These are phyloP conservation scores for Cyclotella choctawhatcheeana DNA, from an alignment of 108 stramenopile genomes.

Conservation along the genomic window DNA sequence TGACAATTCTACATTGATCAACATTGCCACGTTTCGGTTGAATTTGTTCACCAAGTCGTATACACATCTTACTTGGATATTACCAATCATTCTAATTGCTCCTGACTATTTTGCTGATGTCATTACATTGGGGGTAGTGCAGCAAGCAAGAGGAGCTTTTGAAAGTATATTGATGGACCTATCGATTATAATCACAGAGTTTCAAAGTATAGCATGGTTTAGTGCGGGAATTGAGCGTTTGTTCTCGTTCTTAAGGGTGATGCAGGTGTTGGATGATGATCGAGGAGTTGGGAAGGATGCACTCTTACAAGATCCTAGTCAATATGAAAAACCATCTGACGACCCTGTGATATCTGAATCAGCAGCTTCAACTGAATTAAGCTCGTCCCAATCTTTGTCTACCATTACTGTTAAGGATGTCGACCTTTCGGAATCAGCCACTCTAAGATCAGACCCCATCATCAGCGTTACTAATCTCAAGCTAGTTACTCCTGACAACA, in stretches of 20 bases:
- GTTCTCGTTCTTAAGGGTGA: conserved; percentile 60
- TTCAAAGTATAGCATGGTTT: conserved; percentile 60
- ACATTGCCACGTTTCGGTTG: conserved; percentile 62
- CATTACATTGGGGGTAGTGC: conserved; percentile 63
- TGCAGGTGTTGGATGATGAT: conserved; percentile 31
- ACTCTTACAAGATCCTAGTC: conserved; percentile 15
- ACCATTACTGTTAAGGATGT: conserved; percentile 8
- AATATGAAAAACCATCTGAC: not conserved
- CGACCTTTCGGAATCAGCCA: not conserved
- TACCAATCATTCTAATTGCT: conserved; percentile 74
- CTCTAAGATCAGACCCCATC: not conserved
- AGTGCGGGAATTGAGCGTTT: conserved; percentile 70
- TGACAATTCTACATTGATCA: conserved; percentile 60
- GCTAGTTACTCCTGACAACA: conserved; percentile 63
- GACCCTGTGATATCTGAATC: conserved; percentile 3
- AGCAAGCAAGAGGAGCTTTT: conserved; percentile 62
- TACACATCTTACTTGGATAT: conserved; percentile 61
- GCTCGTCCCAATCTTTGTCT: conserved; percentile 11
- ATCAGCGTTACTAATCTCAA: conserved; percentile 50
- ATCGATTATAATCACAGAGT: conserved; percentile 69
- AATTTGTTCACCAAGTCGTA: conserved; percentile 76
- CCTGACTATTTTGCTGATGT: conserved; percentile 72
- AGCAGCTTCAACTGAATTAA: conserved; percentile 1
- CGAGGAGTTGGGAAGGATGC: conserved; percentile 17
- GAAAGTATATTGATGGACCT: conserved; percentile 92